Percentiles rank a stretch among this genome's conserved stretches.
Conservation (phyloP, 2,329 filamentous ascomycete species). For the Ascosphaera aggregata region DNA sequence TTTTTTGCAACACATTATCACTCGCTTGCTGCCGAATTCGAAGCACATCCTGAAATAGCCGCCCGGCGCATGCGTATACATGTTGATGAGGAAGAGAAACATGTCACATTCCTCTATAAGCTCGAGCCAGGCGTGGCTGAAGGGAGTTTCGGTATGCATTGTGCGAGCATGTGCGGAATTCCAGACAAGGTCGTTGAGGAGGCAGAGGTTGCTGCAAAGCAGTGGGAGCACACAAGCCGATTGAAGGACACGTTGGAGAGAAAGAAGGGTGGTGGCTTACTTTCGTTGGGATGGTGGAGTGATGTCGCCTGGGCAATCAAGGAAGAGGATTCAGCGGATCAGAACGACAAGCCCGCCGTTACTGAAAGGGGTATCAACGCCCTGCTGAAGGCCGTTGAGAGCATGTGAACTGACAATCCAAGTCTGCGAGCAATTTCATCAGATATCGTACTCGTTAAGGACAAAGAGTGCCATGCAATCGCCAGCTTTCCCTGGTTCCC, state of each 20-base stretch:
- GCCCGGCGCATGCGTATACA: slow-evolving; percentile 85
- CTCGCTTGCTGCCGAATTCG: slow-evolving; percentile 76
- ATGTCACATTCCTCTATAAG: slow-evolving; percentile 93
- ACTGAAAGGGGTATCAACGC: slow-evolving; percentile 31
- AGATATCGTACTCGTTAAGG: background rate
- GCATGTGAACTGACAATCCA: slow-evolving; percentile 17
- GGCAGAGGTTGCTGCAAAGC: slow-evolving; percentile 67
- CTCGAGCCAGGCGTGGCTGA: slow-evolving; percentile 85
- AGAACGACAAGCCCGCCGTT: slow-evolving; percentile 14
- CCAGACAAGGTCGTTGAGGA: slow-evolving; percentile 56
- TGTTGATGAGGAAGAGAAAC: slow-evolving; percentile 60
- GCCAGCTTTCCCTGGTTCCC: too few species aligned
- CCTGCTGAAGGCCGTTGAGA: slow-evolving; percentile 31
- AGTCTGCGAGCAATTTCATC: background rate
- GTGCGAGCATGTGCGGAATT: slow-evolving; percentile 94
- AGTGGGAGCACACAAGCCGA: slow-evolving; percentile 88
- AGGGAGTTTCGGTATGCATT: slow-evolving; percentile 97
- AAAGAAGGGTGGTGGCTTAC: slow-evolving; percentile 53
- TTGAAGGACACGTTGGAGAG: slow-evolving; percentile 73
- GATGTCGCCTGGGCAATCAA: slow-evolving; percentile 61
- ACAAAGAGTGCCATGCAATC: too few species aligned
- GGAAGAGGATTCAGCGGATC: slow-evolving; percentile 16
- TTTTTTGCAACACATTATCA: slow-evolving; percentile 99
- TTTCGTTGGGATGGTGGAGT: slow-evolving; percentile 68
- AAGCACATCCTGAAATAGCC: slow-evolving; percentile 64